Base-by-base conservation (phyloP, 768 basidiomycete species). In the Podaxis sp. region DNA sequence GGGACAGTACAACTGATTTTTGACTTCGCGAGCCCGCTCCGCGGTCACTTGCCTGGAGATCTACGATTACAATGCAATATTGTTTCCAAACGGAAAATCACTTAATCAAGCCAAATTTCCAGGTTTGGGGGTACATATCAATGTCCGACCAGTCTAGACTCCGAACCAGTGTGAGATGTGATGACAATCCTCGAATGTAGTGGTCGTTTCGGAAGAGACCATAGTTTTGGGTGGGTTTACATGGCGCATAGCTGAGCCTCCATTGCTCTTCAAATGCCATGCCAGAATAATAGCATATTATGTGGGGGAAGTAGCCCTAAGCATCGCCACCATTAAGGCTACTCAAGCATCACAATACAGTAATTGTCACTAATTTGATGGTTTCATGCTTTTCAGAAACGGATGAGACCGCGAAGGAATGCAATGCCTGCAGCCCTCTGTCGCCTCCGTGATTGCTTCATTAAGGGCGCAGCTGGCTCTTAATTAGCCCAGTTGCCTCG, bases 1-100 rank as follows among this genome's bases (percentile, higher is more conserved):
- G 50, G 18, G 55, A 61, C 52, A 21, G 21, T 21, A 40, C 55
- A 55, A 18, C 55, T 48, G 53, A 36, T 50, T 55, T 48, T 35
- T 13, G 18, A 36, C 59, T 64, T 63, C 50, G 35, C 53, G 32
- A 54, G 56, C 52, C 52, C 51, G 56, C 59, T 50, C 57, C 60
- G 60, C 65, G 62, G 59, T 50, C 53, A 9, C 54, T 46, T 37
- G 14, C 18, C 36, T 27, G 18, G 23, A 28, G 61, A 62, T 64
- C 63, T 62, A 42, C 61, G 61, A 61, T 62, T 51, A 1, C 11
- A 38, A 40, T 48, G 48, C n/a, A 50, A n/a, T 11, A 38, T 25
- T 38, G 51, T 16, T 11, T 28, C 38, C 27, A 36, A 46, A 48
- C 48, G 59, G 59, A 51, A 61, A 61, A 61, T 48, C n/a, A 13